Base-by-base conservation (phyloP, 108 stramenopile species). In the Nannochloropsis granulata region DNA sequence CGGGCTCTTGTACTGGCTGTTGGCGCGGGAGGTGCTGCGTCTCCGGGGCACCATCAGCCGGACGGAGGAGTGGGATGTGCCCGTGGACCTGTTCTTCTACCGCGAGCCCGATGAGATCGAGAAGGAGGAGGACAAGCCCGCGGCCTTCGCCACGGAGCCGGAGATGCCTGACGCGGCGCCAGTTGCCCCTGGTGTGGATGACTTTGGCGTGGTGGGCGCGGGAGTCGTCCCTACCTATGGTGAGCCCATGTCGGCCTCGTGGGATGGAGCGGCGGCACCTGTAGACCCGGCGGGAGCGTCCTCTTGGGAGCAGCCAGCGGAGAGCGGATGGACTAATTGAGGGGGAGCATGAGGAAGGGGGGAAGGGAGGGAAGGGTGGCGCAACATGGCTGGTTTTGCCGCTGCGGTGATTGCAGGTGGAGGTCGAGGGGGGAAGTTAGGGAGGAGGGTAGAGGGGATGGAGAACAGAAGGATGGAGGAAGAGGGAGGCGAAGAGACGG, bases 61-160 rank as follows among this genome's bases (percentile, higher is more conserved):
- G 85, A 83, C 46, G 84, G 85, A 86, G 23, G 92, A 94, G 85
- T 99, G 99, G 99, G 95, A 95, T 84, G 98, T 98, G 24, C 96
- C 97, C 43, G 98, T 99, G 56, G 99, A 99, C 93, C 94, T 99
- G 45, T 99, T 99, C 95, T 98, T 99, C 95, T 97, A 98, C 94
- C 96, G 97, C 91, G 99, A 99, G 90, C 92, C 96, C 82, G 99
- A 99, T 85, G 99, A 99, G 93, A 92, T 99, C 82, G 97, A 99
- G 94, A 97, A 96, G 93, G 92, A 82, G 43, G 98, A 98, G 83
- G 99, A 98, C 80, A 97, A 94, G 82, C 92, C 93, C 90, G 94
- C 94, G 43, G 90, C 93, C 85, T 95, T 95, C 92, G 83, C 90
- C 26, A 96, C 96, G 44, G 97, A 96, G 90, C 86, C 85, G 45